Conservation (phyloP, 2,329 filamentous ascomycete species). For the Trichoderma atrobrunneum region DNA sequence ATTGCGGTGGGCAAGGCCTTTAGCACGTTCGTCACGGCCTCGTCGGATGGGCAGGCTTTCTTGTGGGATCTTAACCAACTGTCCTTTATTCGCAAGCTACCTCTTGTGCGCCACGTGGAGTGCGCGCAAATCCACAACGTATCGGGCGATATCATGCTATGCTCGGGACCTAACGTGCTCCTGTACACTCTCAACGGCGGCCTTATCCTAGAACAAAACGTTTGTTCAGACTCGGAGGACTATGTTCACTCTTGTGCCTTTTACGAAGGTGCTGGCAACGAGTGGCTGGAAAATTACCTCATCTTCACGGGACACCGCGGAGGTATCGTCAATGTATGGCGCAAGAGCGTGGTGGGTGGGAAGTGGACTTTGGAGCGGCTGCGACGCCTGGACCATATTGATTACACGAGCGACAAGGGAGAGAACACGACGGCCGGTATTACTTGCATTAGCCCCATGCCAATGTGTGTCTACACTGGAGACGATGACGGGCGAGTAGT, state of each 20-base stretch:
- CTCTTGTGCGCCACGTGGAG: slow-evolving; percentile 57
- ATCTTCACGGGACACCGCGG: slow-evolving; percentile 85
- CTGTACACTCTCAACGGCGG: slow-evolving; percentile 88
- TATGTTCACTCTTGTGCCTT: slow-evolving; percentile 80
- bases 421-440: slow-evolving; percentile 65
- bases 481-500: slow-evolving; percentile 92
- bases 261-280: slow-evolving; percentile 85
- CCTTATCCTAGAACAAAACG: slow-evolving; percentile 74
- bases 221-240: slow-evolving; percentile 70
- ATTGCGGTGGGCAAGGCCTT: slow-evolving; percentile 86
- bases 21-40: slow-evolving; percentile 81
- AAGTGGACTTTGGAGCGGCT: slow-evolving; percentile 76
- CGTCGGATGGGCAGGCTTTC: slow-evolving; percentile 76
- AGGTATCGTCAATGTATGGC: slow-evolving; percentile 80
- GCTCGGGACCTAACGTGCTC: slow-evolving; percentile 69
- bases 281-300: slow-evolving; percentile 85
- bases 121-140: slow-evolving; percentile 87
- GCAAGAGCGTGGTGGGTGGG: slow-evolving; percentile 53
- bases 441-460: slow-evolving; percentile 81
- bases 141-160: slow-evolving; percentile 84
- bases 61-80: slow-evolving; percentile 93
- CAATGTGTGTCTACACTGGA: slow-evolving; percentile 83
- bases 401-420: slow-evolving; percentile 59
- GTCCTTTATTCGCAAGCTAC: slow-evolving; percentile 77
- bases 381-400: slow-evolving; percentile 76